These are phyloP conservation scores for Paragyromitra xinjiangensis DNA, from an alignment of 495 filamentous ascomycete genomes.

Conservation along the genomic window DNA sequence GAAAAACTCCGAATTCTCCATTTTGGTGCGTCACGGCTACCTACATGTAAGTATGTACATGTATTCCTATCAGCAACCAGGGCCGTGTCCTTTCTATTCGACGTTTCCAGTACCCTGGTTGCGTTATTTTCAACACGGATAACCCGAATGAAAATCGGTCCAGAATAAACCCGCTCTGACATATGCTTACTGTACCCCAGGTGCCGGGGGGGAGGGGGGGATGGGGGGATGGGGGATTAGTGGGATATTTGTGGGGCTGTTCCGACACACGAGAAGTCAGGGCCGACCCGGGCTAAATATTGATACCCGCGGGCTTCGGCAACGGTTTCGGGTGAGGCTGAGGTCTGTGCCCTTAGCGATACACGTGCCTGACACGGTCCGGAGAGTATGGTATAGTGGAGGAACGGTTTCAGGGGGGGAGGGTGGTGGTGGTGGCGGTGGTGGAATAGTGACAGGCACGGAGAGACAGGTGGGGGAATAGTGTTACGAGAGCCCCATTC, in stretches of 20 bases:
- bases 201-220: conserved; percentile 16
- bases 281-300: background rate
- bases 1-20: background rate
- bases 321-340: conserved; percentile 20
- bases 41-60: background rate
- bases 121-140: conserved; percentile 11
- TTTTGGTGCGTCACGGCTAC: background rate
- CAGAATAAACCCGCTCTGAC: background rate
- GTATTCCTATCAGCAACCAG: background rate
- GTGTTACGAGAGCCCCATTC: conserved; percentile 9
- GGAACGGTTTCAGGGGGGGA: conserved; percentile 32
- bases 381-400: background rate
- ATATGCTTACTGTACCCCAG: conserved; percentile 9
- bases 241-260: background rate
- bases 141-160: conserved; percentile 12
- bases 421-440: too few species aligned
- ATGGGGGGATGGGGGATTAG: background rate
- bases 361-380: conserved; percentile 1
- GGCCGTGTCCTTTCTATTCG: background rate
- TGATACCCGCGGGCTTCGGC: background rate
- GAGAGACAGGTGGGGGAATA: conserved; percentile 44
- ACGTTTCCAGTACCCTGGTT: conserved; percentile 14
- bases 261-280: background rate
- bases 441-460: conserved; percentile 13
- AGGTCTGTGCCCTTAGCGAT: conserved; percentile 9